phyloP scores from a whole-genome alignment of 1,284 basidiomycete species.

The Boletellus deceptivus region DNA sequence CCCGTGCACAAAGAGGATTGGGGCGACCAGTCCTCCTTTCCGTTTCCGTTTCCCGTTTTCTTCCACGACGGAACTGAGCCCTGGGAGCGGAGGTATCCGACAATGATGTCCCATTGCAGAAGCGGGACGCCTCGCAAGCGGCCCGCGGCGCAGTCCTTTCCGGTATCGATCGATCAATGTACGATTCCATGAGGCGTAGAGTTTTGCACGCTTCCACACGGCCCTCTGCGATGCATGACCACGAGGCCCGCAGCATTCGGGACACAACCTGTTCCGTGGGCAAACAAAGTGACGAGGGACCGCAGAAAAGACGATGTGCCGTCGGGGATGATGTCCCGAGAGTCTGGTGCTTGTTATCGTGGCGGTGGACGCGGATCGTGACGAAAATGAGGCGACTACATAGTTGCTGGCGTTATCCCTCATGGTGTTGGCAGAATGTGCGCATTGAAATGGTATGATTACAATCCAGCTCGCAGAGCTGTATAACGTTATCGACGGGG shows the following conservation, averaged over 20 bases:
- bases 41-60: too few relatives aligned
- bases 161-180: slow-evolving; percentile 6
- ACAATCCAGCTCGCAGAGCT: not conserved
- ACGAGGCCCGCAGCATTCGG: not conserved
- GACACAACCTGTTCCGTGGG: too few relatives aligned
- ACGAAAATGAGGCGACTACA: not conserved
- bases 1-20: too few relatives aligned
- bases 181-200: slow-evolving; percentile 15
- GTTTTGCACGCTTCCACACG: slow-evolving; percentile 13
- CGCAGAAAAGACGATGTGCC: too few relatives aligned
- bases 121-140: not conserved
- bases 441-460: not conserved
- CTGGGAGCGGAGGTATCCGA: too few relatives aligned
- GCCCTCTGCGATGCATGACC: not conserved
- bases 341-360: not conserved
- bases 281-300: too few relatives aligned
- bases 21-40: too few relatives aligned
- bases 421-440: not conserved
- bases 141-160: not conserved
- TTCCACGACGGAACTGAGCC: too few relatives aligned
- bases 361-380: not conserved
- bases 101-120: too few relatives aligned
- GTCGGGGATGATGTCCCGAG: too few relatives aligned
- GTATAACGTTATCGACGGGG: not conserved
- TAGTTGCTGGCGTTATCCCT: not conserved